Percentiles rank a stretch among this genome's conserved stretches.
These are phyloP conservation scores for Panaeolus papilionaceus DNA, from an alignment of 768 basidiomycete species.

Conservation along the genomic window DNA sequence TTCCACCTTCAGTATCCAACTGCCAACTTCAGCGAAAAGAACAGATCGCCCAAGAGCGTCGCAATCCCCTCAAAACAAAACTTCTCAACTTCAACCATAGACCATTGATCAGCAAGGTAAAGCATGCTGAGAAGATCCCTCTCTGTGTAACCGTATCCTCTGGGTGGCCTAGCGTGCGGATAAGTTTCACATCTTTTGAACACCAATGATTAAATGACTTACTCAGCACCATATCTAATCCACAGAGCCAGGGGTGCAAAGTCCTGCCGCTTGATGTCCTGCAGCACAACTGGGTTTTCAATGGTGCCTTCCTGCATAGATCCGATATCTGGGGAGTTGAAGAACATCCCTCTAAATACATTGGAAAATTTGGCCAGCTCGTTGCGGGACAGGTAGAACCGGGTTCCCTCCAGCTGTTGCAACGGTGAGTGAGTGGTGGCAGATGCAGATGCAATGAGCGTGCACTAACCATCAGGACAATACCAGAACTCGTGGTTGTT, in stretches of 20 bases:
- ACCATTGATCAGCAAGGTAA: neutral
- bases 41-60: too few species aligned
- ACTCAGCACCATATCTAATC: neutral
- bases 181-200: neutral
- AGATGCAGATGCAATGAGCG: too few species aligned
- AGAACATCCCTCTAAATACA: neutral
- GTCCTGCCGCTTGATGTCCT: neutral
- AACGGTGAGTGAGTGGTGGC: too few species aligned
- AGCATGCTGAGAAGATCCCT: neutral
- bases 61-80: too few species aligned
- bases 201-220: neutral
- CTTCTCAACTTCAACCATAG: neutral
- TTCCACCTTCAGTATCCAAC: too few species aligned
- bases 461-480: too few species aligned
- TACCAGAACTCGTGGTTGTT: too few species aligned
- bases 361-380: neutral
- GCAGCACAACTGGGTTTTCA: neutral
- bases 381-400: neutral
- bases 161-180: neutral
- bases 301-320: neutral
- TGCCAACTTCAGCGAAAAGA: too few species aligned
- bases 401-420: neutral
- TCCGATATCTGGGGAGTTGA: neutral
- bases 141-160: neutral
- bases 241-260: neutral